Evolutionary conservation across 2,329 filamentous ascomycete genomes (phyloP), one percentile per base, ranked within the genome.

Genomic region (Fusarium bactridioides): DNA sequence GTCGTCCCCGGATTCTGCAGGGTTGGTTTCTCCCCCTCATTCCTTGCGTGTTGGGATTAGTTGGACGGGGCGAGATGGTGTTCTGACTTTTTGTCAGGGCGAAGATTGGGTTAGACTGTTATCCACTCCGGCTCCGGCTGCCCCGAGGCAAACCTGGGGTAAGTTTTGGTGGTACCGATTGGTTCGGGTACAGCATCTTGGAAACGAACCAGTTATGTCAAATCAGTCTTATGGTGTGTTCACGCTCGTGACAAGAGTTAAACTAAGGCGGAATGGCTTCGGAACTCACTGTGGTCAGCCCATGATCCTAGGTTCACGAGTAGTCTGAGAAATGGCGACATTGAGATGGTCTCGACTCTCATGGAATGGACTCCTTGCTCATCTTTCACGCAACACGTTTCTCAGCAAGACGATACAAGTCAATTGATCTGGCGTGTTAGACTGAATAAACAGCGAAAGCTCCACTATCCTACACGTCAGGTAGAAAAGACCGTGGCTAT

Each of bases 1-100:
- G 70, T 73, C 58, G 70, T 74, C 70, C 70, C 70, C 70, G 45
- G 70, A 73, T 73, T 73, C 63, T 73, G 70, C 57, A 47, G 41
- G 47, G 53, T 40, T 61, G 41, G 23, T 21, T 6, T 38, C 19
- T 21, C 43, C 61, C 66, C 62, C 69, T 57, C 56, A 62, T 27
- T 15, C 35, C n/a, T 19, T 23, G 27, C 33, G 19, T 43, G 43
- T 55, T 29, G 43, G 45, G 27, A 21, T 51, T 50, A 64, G 51
- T 33, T 48, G 31, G 31, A 54, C n/a, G 54, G 55, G n/a, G n/a
- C 27, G 7, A 40, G 44, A 47, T 38, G 67, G 67, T 70, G 59
- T 65, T 44, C 60, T 61, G 70, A 63, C 37, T 40, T 56, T 70
- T 47, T 45, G 41, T 21, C 48, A 44, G 40, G 40, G 56, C 27